Evolutionary conservation across 2,329 filamentous ascomycete species (phyloP).

Genomic region (Neonectria ditissima): DNA sequence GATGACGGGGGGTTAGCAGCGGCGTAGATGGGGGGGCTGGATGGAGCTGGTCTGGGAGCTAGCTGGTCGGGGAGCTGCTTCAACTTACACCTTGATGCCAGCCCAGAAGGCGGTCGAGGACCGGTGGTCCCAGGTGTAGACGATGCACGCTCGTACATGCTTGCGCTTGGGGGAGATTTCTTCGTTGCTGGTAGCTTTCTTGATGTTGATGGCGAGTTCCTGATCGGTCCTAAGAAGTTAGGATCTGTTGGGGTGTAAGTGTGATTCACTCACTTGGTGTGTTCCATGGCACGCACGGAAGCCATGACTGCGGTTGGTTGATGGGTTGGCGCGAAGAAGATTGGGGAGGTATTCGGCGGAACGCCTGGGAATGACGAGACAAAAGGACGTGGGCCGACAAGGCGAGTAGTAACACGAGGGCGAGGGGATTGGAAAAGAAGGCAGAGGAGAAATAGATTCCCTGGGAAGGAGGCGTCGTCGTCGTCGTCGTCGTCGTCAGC

Average conservation of each 20-base stretch:
- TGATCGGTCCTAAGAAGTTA: slow-evolving; percentile 68
- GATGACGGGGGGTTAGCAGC: slow-evolving; percentile 22
- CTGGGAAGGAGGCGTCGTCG: slow-evolving; percentile 25
- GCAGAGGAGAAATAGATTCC: neutral
- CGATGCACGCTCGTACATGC: slow-evolving; percentile 97
- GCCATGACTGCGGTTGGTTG: slow-evolving; percentile 43
- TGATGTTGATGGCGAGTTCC: slow-evolving; percentile 77
- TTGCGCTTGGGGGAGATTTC: slow-evolving; percentile 81
- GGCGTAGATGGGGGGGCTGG: neutral
- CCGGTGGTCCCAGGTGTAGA: slow-evolving; percentile 99
- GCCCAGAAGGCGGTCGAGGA: slow-evolving; percentile 95
- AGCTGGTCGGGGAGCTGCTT: slow-evolving; percentile 21
- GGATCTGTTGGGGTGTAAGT: slow-evolving; percentile 21
- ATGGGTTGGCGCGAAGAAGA: slow-evolving; percentile 1
- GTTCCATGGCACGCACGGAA: slow-evolving; percentile 50
- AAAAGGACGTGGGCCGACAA: slow-evolving; percentile 35
- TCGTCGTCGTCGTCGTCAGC: slow-evolving; percentile 45
- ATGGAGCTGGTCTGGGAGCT: slow-evolving; percentile 23
- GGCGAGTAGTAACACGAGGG: slow-evolving; percentile 29
- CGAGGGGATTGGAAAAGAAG: slow-evolving; percentile 8
- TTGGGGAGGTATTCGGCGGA: slow-evolving; percentile 3
- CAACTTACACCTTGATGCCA: slow-evolving; percentile 94
- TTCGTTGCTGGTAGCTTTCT: slow-evolving; percentile 76
- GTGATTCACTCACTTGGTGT: slow-evolving; percentile 50
- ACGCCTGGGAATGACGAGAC: slow-evolving; percentile 46